Evolutionary conservation across 2,329 filamentous ascomycete genomes (phyloP), one percentile per base, ranked within the genome.

Genomic region (Cephalotrichum gorgonifer): DNA sequence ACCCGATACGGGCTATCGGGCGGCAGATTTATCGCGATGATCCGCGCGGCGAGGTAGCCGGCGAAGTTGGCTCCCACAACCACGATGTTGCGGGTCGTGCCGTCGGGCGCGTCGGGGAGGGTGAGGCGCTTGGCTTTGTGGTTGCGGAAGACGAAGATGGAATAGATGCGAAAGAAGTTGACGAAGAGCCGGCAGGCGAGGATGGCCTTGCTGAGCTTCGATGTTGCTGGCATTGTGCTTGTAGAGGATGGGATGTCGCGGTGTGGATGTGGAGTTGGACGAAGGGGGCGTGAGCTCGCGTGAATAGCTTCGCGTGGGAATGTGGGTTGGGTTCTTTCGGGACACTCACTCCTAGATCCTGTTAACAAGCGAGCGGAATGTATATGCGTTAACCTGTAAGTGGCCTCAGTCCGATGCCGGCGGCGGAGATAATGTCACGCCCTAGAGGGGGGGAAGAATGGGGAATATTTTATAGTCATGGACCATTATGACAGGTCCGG

Each of bases 61-160:
- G 75, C 75, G 55, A 79, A 81, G 0, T 76, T 79, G 44, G 72
- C 78, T 30, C 78, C 78, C 25, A 82, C 58, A 8, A 81, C 65
- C 51, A 80, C 69, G 39, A 82, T 71, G 50, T 73, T 79, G 50
- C 54, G 55, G 44, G 65, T 60, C 33, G 63, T 56, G 1, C 54
- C 51, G 11, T 50, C 47, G 1, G 52, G 39, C 1, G 54, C 38
- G 52, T 54, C 23, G 53, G 55, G 38, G 48, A 46, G 30, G 42
- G 49, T 6, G 44, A 45, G 43, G 39, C 46, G 41, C 15, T 25
- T 25, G 41, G 39, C 41, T 27, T 33, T 44, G 33, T 33, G 31
- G 35, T 51, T 50, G 33, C 50, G 44, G 22, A 50, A 41, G 15
- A 56, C 49, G 42, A 52, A 48, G 44, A 53, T 46, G 22, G 54